phyloP scores from a whole-genome alignment of 163 green algal species.

The Botryococcus braunii region DNA sequence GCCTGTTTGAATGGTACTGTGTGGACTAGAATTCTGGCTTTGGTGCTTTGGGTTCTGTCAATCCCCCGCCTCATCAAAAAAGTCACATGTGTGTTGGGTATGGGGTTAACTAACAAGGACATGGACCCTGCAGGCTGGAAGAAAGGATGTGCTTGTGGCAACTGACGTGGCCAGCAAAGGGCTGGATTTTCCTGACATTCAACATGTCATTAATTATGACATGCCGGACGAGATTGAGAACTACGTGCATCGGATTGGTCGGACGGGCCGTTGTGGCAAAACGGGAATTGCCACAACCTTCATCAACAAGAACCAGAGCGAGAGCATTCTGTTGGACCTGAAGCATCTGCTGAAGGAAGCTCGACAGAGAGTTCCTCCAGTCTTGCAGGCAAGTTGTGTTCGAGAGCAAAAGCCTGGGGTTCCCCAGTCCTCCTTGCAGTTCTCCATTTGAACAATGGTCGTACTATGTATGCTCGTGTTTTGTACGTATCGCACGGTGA shows the following conservation, averaged over 20 bases:
- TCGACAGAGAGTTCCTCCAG: constrained; percentile 77
- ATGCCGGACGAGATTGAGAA: constrained; percentile 99
- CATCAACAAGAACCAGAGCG: constrained; percentile 86
- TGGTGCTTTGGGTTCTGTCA: no score
- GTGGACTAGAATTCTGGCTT: no score
- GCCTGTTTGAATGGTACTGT: no score
- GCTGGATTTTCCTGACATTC: constrained; percentile 78
- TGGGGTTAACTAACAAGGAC: background rate
- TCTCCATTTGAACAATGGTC: no score
- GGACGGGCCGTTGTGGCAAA: constrained; percentile 85
- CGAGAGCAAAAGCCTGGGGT: no score
- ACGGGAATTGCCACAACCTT: constrained; percentile 97
- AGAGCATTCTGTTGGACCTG: constrained; percentile 89
- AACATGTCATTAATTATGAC: constrained; percentile 99
- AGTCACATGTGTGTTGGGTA: constrained; percentile 1
- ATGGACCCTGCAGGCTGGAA: constrained; percentile 16
- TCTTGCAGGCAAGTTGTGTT: constrained; percentile 39
- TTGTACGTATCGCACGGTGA: no score
- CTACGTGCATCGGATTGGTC: constrained; percentile 83
- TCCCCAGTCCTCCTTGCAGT: no score
- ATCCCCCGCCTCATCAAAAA: no score
- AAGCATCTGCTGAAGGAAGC: constrained; percentile 95
- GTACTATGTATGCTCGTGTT: no score
- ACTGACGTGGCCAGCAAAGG: constrained; percentile 94
- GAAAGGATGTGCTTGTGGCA: constrained; percentile 89